A percentile compares a stretch with the other conserved stretches of the same genome.
Conservation (phyloP, 495 filamentous ascomycete genomes). For the Glarea lozoyensis region DNA sequence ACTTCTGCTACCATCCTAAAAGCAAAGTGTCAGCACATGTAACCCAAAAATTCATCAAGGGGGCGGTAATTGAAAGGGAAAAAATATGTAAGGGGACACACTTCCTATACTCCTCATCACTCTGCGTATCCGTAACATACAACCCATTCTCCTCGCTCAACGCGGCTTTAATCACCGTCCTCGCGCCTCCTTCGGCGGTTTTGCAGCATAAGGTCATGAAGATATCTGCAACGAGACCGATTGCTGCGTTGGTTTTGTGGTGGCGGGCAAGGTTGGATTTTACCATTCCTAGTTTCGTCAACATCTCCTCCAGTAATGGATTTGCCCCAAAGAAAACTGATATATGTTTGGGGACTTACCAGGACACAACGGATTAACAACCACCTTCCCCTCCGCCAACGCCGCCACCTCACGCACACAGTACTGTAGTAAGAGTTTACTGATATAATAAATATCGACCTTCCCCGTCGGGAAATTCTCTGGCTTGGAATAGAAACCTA, state of each 20-base stretch:
- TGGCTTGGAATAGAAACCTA: slow-evolving; percentile 22
- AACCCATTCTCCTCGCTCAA: slow-evolving; percentile 23
- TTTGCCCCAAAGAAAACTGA: too few species aligned
- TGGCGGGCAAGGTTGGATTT: slow-evolving; percentile 27
- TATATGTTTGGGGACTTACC: too few species aligned
- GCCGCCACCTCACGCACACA: slow-evolving; percentile 26
- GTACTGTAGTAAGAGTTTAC: slow-evolving; percentile 33
- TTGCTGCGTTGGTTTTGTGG: slow-evolving; percentile 14
- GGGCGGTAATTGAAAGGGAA: too few species aligned
- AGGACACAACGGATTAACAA: slow-evolving; percentile 33
- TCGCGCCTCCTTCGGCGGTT: slow-evolving; percentile 25
- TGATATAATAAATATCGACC: slow-evolving; percentile 19
- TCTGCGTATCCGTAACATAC: slow-evolving; percentile 18
- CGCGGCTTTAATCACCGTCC: slow-evolving; percentile 25
- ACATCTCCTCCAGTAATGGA: too few species aligned
- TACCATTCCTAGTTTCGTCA: slow-evolving; percentile 22
- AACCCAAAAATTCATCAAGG: too few species aligned
- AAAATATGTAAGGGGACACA: slow-evolving; percentile 14
- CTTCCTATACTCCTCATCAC: slow-evolving; percentile 20
- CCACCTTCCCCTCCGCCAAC: slow-evolving; percentile 20
- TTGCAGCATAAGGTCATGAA: slow-evolving; percentile 20
- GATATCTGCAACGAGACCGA: slow-evolving; percentile 8
- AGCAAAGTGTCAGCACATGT: too few species aligned
- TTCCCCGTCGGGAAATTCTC: slow-evolving; percentile 21
- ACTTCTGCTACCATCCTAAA: slow-evolving; percentile 10